A percentile compares a stretch with the other conserved stretches of the same genome.
These are phyloP conservation scores for Pyrrhoderma noxium DNA, from an alignment of 1,284 basidiomycete species.

Conservation along the genomic window DNA sequence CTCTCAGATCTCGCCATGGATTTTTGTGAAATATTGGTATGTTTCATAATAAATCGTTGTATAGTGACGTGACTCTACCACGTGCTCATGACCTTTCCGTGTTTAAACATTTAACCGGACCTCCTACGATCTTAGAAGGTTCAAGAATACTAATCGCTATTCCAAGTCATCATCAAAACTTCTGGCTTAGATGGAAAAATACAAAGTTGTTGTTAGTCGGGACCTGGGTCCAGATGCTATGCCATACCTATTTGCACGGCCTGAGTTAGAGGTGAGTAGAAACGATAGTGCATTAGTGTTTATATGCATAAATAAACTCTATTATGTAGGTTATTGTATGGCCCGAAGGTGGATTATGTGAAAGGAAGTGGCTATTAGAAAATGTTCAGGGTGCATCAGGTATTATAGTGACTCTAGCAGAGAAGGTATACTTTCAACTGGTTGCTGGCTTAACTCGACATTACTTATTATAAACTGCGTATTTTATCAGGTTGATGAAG, in stretches of 20 bases:
- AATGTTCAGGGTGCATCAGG: slow-evolving; percentile 63
- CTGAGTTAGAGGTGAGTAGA: slow-evolving; percentile 48
- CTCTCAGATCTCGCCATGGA: too few relatives aligned
- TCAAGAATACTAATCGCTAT: too few relatives aligned
- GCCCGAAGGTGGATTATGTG: slow-evolving; percentile 57
- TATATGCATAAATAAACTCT: neutral
- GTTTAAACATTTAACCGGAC: too few relatives aligned
- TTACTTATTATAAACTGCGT: too few relatives aligned
- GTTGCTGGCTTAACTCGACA: too few relatives aligned
- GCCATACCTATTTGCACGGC: slow-evolving; percentile 44
- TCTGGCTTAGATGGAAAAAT: too few relatives aligned
- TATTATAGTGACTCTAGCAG: slow-evolving; percentile 61
- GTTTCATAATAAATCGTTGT: too few relatives aligned
- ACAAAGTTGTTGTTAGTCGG: slow-evolving; percentile 61
- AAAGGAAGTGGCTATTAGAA: slow-evolving; percentile 73
- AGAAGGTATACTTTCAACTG: slow-evolving; percentile 44
- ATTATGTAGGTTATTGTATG: slow-evolving; percentile 57
- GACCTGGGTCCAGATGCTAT: slow-evolving; percentile 68
- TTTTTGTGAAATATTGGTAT: too few relatives aligned
- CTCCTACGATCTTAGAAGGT: too few relatives aligned
- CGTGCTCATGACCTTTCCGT: too few relatives aligned
- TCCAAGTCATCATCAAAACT: too few relatives aligned
- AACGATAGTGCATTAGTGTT: neutral
- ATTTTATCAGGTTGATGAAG: slow-evolving; percentile 55
- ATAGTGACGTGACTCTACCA: too few relatives aligned